Conservation (phyloP, 495 filamentous ascomycete genomes). For the Lepidopterella palustris region DNA sequence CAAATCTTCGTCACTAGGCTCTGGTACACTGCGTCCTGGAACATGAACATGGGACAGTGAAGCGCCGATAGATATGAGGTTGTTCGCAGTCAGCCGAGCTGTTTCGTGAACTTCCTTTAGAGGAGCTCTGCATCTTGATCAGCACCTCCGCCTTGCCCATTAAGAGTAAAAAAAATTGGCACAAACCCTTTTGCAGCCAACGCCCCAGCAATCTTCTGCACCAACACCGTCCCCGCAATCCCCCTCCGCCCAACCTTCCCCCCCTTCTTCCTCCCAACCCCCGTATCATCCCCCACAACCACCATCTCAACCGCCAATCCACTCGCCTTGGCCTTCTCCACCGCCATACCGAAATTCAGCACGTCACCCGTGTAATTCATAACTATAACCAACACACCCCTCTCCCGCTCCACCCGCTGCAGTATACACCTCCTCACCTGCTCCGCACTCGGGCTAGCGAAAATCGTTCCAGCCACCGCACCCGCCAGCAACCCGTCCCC, state of each 20-base stretch:
- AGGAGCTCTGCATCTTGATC: slow-evolving; percentile 29
- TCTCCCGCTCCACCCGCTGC: slow-evolving; percentile 58
- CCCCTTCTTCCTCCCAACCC: slow-evolving; percentile 72
- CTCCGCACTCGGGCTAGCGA: slow-evolving; percentile 80
- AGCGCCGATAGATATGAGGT: slow-evolving; percentile 80
- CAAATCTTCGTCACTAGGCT: slow-evolving; percentile 50
- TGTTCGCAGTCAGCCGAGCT: slow-evolving; percentile 64
- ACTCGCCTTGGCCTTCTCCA: slow-evolving; percentile 82
- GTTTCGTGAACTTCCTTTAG: slow-evolving; percentile 64
- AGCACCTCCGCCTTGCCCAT: neutral
- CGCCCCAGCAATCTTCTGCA: slow-evolving; percentile 84
- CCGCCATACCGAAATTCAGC: slow-evolving; percentile 89
- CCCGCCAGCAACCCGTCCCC: slow-evolving; percentile 73
- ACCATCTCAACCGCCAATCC: slow-evolving; percentile 85
- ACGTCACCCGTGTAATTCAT: slow-evolving; percentile 73
- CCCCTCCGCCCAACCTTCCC: slow-evolving; percentile 91
- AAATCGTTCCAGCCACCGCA: slow-evolving; percentile 87
- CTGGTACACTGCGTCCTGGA: slow-evolving; percentile 57
- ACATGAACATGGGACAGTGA: slow-evolving; percentile 88
- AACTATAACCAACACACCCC: slow-evolving; percentile 66
- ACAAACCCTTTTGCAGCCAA: slow-evolving; percentile 63
- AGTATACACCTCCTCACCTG: slow-evolving; percentile 76
- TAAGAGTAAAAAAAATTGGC: neutral
- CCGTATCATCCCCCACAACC: slow-evolving; percentile 91
- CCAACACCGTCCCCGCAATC: slow-evolving; percentile 83